Evolutionary conservation across 2,329 filamentous ascomycete species (phyloP).

Genomic region (Arthroderma uncinatum): DNA sequence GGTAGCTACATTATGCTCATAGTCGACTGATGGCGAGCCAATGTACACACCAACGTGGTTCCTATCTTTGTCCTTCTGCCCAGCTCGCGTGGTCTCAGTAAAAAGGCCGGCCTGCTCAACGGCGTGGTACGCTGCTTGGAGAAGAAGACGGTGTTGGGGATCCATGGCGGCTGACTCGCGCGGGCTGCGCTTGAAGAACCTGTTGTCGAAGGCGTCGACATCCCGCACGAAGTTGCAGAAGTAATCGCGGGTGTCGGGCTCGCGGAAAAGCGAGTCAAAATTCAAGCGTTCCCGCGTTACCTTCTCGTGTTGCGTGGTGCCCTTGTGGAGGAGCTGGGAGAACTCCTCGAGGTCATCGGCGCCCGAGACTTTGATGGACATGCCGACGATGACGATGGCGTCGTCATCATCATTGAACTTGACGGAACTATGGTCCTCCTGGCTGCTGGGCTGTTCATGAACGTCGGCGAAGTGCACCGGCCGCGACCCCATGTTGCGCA

Average conservation of each 20-base stretch:
- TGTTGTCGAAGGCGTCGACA: constrained; percentile 22
- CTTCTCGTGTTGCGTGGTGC: not conserved
- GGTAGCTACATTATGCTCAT: constrained; percentile 5
- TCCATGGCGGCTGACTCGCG: constrained; percentile 18
- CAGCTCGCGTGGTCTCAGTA: not conserved
- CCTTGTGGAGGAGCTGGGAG: constrained; percentile 2
- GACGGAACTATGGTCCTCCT: not conserved
- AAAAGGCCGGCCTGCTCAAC: constrained; percentile 14
- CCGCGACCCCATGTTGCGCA: constrained; percentile 17
- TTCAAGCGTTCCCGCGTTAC: constrained; percentile 6
- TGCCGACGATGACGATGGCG: constrained; percentile 8
- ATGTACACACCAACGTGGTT: constrained; percentile 12
- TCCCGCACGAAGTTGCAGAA: constrained; percentile 13
- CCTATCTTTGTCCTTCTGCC: constrained; percentile 9
- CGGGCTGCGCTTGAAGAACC: constrained; percentile 17
- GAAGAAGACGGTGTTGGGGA: constrained; percentile 16
- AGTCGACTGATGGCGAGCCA: not conserved
- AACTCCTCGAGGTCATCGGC: constrained; percentile 4
- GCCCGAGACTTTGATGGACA: constrained; percentile 1
- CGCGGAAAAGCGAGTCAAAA: constrained; percentile 7
- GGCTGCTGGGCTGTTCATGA: not conserved
- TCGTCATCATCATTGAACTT: not conserved
- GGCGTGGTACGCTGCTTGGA: constrained; percentile 14
- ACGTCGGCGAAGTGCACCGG: not conserved
- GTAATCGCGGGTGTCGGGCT: not conserved